Base-by-base conservation (phyloP, 257 asterid species). In the Solanum medicagineum region DNA sequence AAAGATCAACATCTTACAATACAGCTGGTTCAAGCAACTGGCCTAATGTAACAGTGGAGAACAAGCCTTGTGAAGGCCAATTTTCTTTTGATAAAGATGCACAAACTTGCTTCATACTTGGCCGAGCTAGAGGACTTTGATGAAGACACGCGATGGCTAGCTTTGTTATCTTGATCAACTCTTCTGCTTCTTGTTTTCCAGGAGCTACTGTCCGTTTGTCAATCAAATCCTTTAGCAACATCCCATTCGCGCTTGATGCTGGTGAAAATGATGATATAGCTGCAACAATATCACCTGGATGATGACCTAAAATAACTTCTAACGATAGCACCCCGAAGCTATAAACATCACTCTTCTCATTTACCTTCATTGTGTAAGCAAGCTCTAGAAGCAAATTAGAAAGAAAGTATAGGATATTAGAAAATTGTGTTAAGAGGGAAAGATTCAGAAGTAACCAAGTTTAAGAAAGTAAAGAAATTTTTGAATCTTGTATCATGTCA, bases 261-360 rank as follows among this genome's bases (percentile, higher is more conserved):
- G 49, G 44, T 15, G 55, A 55, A 4, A 53, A 62, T 36, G 82
- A 42, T 32, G 66, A 87, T 24, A 81, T 19, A 1, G 83, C 54
- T 40, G 24, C 68, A 26, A 63, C 14, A 84, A 86, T 49, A 20
- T 88, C 91, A 0, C 91, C 91, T 0, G 91, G 92, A 81, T 90
- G 90, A 60, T 55, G 87, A n/a, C 92, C 91, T 85, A 90, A 45
- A 16, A 85, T 84, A 86, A 88, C 80, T 87, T 90, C 91, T 6
- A 90, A 54, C 6, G 84, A 81, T n/a, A 88, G 19, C 79, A 87
- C 89, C 13, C 90, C 88, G 5, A 87, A 90, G 66, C 90, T 90
- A 13, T 85, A 90, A 5, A 88, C 89, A 77, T 90, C 91, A 36
- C 89, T 68, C 85, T 87, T 90, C 65, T 81, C 89, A 22, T 68